phyloP scores from a whole-genome alignment of 805 yeast genomes.

The Metschnikowia proteae region DNA sequence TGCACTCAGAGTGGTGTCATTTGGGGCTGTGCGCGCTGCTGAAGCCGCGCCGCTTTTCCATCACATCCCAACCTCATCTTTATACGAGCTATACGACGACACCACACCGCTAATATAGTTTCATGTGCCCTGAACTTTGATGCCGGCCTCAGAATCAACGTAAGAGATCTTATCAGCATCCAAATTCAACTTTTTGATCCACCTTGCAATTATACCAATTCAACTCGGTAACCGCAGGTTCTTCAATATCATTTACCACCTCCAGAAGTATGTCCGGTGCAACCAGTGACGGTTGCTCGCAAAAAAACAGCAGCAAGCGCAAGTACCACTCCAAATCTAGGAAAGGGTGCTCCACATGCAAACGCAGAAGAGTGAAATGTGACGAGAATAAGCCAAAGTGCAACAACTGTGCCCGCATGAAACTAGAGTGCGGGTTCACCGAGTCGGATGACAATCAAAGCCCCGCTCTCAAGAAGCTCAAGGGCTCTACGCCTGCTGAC shows the following conservation, averaged over 20 bases:
- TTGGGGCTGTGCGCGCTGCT: conserved; percentile 1
- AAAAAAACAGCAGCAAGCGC: conserved; percentile 44
- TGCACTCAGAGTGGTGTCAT: neutral
- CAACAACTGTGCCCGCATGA: conserved; percentile 73
- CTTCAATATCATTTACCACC: neutral
- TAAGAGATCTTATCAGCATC: neutral
- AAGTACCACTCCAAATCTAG: conserved; percentile 87
- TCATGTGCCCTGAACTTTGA: neutral
- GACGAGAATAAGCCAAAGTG: conserved; percentile 84
- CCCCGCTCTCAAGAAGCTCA: conserved; percentile 7
- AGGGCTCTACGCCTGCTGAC: conserved; percentile 6
- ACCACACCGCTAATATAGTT: neutral
- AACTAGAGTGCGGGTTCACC: conserved; percentile 67
- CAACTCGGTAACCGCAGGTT: conserved; percentile 4
- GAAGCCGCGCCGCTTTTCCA: conserved; percentile 1
- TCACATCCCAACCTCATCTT: neutral
- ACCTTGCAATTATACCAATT: conserved; percentile 1
- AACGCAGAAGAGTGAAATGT: conserved; percentile 86
- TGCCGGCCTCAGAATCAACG: neutral
- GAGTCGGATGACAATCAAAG: conserved; percentile 15
- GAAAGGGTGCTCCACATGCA: conserved; percentile 86
- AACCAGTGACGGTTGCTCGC: neutral
- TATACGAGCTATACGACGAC: conserved; percentile 12
- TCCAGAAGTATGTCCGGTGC: conserved; percentile 1
- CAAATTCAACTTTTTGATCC: conserved; percentile 1